Evolutionary conservation across 2,329 filamentous ascomycete genomes (phyloP).

Genomic region (Hymenoscyphus scutula): DNA sequence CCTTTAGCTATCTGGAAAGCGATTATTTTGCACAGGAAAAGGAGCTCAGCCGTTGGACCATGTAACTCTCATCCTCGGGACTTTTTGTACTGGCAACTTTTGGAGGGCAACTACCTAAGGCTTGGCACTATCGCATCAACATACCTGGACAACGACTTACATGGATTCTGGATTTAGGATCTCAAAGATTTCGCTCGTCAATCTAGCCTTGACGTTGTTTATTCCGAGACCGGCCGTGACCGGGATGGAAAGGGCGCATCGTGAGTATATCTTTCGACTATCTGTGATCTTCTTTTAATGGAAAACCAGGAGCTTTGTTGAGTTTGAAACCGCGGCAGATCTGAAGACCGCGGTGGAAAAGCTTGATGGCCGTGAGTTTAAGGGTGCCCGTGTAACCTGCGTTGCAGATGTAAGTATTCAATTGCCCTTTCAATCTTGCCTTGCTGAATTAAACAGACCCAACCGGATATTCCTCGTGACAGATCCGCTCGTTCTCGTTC

Average conservation of each 20-base stretch:
- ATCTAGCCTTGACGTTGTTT: conserved; percentile 95
- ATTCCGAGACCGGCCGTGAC: conserved; percentile 92
- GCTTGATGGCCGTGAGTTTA: conserved; percentile 89
- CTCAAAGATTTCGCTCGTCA: conserved; percentile 99
- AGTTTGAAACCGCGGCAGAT: conserved; percentile 92
- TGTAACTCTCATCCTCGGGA: conserved; percentile 29
- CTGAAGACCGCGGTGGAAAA: conserved; percentile 91
- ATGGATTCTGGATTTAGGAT: conserved; percentile 82
- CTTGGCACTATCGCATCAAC: conserved; percentile 33
- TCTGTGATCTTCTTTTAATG: conserved; percentile 20
- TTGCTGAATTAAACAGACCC: conserved; percentile 54
- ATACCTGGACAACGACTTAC: conserved; percentile 64
- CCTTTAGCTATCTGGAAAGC: conserved; percentile 31
- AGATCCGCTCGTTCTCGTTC: conserved; percentile 79
- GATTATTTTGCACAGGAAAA: conserved; percentile 28
- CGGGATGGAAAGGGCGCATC: conserved; percentile 88
- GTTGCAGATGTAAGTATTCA: conserved; percentile 71
- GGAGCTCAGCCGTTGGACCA: conserved; percentile 32
- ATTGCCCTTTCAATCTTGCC: conserved; percentile 12
- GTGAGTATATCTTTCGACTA: conserved; percentile 9
- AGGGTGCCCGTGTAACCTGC: conserved; percentile 82
- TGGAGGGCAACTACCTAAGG: conserved; percentile 32
- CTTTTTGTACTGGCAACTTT: conserved; percentile 31
- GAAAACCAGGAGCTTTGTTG: conserved; percentile 73
- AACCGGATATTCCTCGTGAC: conserved; percentile 68